Percentiles rank a stretch among this genome's conserved stretches.
These are phyloP conservation scores for Pseudonitzschia multiseries DNA, from an alignment of 108 stramenopile species.

Conservation along the genomic window DNA sequence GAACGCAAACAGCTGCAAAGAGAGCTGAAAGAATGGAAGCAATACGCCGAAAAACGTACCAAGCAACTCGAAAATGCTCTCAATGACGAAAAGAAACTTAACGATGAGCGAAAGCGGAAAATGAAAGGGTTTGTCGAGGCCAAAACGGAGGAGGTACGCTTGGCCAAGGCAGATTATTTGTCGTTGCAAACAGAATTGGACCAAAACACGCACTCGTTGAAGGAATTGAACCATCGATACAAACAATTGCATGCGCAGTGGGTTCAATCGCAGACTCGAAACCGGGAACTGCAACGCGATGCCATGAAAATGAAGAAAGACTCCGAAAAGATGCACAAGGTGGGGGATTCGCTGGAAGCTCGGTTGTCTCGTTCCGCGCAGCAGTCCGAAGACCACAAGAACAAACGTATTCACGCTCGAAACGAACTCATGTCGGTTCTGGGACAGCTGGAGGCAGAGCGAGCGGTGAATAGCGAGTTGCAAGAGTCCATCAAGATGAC, in stretches of 20 bases:
- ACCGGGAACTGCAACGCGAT: constrained; percentile 81
- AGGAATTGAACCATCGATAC: constrained; percentile 64
- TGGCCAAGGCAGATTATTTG: constrained; percentile 63
- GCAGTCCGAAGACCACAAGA: constrained; percentile 85
- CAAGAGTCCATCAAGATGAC: constrained; percentile 77
- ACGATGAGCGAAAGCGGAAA: constrained; percentile 81
- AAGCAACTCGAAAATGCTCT: constrained; percentile 66
- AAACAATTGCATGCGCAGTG: constrained; percentile 77
- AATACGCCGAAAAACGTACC: constrained; percentile 60
- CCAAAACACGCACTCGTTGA: constrained; percentile 58
- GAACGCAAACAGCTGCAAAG: constrained; percentile 27
- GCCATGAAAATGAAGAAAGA: constrained; percentile 73
- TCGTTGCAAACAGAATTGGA: constrained; percentile 66
- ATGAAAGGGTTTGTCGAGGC: constrained; percentile 86
- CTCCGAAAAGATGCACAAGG: constrained; percentile 71
- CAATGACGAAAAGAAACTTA: constrained; percentile 66
- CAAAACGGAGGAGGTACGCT: constrained; percentile 78
- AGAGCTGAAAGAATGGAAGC: constrained; percentile 49
- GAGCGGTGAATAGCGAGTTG: constrained; percentile 53
- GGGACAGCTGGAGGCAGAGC: constrained; percentile 70
- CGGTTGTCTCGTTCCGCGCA: constrained; percentile 70
- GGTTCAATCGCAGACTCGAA: constrained; percentile 60
- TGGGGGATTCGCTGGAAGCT: constrained; percentile 71
- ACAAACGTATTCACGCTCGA: constrained; percentile 80
- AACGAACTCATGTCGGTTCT: constrained; percentile 86